Percentiles rank a stretch among this genome's conserved stretches.
Conservation (phyloP, 805 yeast genomes). For the Spathaspora girioi region DNA sequence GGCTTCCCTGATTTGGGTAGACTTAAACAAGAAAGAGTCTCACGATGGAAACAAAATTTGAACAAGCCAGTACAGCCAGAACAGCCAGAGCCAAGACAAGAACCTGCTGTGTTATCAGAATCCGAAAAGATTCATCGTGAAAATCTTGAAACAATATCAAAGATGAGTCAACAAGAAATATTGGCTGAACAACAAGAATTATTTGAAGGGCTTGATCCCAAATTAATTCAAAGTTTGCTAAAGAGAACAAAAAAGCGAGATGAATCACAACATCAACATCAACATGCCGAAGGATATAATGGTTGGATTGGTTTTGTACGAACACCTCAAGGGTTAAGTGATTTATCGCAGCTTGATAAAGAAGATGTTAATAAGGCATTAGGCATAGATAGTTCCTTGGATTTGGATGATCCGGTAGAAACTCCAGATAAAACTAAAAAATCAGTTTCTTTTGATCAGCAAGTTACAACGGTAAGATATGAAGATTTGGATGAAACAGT, state of each 20-base stretch:
- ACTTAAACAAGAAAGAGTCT: conserved; percentile 31
- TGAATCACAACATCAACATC: conserved; percentile 16
- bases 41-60: conserved; percentile 48
- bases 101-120: conserved; percentile 39
- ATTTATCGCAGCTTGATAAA: conserved; percentile 30
- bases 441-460: conserved; percentile 27
- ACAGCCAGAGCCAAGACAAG: conserved; percentile 2
- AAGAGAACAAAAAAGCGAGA: conserved; percentile 51
- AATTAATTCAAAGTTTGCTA: conserved; percentile 55
- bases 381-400: conserved; percentile 18
- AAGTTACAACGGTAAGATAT: conserved; percentile 24
- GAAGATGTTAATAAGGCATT: conserved; percentile 36
- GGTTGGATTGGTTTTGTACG: conserved; percentile 42
- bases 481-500: conserved; percentile 23
- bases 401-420: conserved; percentile 1
- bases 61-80: background rate
- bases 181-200: conserved; percentile 63
- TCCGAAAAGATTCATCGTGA: conserved; percentile 75
- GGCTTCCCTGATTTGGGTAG: conserved; percentile 36
- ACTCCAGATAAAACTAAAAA: conserved; percentile 10
- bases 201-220: conserved; percentile 64
- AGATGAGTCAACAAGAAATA: conserved; percentile 66
- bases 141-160: conserved; percentile 57
- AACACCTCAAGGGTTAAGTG: conserved; percentile 29
- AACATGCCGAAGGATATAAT: conserved; percentile 38